Evolutionary conservation across 805 yeast genomes (phyloP).

Genomic region (Wickerhamiella occidentalis): DNA sequence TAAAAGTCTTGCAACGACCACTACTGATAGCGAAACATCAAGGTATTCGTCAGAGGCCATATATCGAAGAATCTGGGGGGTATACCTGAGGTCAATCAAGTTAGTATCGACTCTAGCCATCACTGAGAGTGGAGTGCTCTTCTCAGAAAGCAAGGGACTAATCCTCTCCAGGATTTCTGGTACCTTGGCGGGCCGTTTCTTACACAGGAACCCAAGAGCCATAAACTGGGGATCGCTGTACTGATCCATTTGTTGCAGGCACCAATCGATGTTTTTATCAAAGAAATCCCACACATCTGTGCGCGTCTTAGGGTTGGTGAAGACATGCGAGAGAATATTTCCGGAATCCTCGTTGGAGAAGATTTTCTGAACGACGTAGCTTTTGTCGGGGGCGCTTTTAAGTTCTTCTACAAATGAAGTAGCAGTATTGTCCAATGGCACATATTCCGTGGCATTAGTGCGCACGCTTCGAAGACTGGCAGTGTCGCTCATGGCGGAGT

Average conservation of each 20-base stretch:
- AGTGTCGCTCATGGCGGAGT: constrained; percentile 9
- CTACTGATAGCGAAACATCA: constrained; percentile 9
- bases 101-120: constrained; percentile 10
- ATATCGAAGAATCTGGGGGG: constrained; percentile 9
- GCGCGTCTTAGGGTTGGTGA: constrained; percentile 16
- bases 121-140: constrained; percentile 11
- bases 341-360: constrained; percentile 11
- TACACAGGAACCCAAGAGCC: constrained; percentile 19
- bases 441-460: constrained; percentile 5
- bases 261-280: constrained; percentile 11
- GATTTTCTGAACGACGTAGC: constrained; percentile 1
- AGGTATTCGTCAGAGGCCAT: constrained; percentile 6
- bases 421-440: constrained; percentile 7
- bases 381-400: constrained; percentile 1
- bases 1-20: constrained; percentile 9
- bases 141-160: neutral
- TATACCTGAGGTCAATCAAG: neutral
- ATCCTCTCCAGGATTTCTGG: constrained; percentile 12
- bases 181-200: constrained; percentile 13
- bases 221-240: constrained; percentile 18
- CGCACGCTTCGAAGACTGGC: constrained; percentile 9
- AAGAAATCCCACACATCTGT: constrained; percentile 12
- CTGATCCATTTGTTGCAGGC: constrained; percentile 10
- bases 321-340: constrained; percentile 17
- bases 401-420: constrained; percentile 5